Evolutionary conservation across 768 basidiomycete species (phyloP), one percentile per base, ranked within the genome.

Genomic region (Macrocybe gigantea): DNA sequence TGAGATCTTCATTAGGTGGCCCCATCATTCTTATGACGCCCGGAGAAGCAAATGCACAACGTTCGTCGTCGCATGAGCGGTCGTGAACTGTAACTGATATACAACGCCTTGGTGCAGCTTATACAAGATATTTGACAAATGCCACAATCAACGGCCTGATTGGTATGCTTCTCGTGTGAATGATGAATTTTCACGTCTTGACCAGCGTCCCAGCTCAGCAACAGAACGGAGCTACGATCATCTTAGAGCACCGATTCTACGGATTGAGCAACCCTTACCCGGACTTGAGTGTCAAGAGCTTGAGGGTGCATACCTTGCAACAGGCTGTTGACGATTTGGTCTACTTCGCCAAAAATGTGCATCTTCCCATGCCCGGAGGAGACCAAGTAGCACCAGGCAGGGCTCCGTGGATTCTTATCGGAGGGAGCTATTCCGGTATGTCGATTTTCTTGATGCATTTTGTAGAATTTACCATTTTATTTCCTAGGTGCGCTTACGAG

Each of bases 161-260:
- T 50, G 69, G 70, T 69, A 38, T 32, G 58, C 41, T 15, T 13
- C 13, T 15, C 36, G 32, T 42, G 15, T 7, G 35, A 22, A 32
- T 22, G 31, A 31, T 47, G 11, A 36, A 15, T 29, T 15, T 32
- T 13, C n/a, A 14, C 9, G 9, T 36, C 31, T 33, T 52, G n/a
- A 29, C 3, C 35, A 13, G 34, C 14, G 6, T 9, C n/a, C n/a
- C 44, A 71, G 80, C 83, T 7, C 79, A 84, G 57, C 79, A 82
- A 59, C 70, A 84, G 49, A 76, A 75, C 33, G 85, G 80, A 14
- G 78, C 78, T 12, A 73, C 77, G 5, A 68, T 88, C 52, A 66
- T 87, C 30, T 51, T 87, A 22, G 85, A 88, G 56, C 86, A 88
- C 56, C 74, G 87, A 15, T 89, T 82, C 70, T 88, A 80, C 52